A percentile compares a stretch with the other conserved stretches of the same genome.
Conservation (phyloP, 306 rosid genomes). For the Cyclanthera cordifolia region DNA sequence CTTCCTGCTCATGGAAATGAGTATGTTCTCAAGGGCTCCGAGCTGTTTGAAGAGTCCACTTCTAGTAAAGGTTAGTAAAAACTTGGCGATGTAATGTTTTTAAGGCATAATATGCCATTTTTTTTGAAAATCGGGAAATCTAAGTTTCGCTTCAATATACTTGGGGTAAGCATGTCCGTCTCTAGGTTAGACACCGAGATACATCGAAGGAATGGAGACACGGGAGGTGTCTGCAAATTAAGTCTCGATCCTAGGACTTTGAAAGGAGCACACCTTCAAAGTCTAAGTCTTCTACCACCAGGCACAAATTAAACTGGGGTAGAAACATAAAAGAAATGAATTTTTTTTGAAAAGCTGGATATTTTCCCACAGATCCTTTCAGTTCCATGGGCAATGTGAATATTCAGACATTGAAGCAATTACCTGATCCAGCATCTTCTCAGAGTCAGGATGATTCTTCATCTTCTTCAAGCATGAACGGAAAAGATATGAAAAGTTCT, state of each 20-base stretch:
- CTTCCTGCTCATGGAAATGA: slow-evolving; percentile 77
- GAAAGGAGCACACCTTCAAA: no score
- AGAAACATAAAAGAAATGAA: neutral
- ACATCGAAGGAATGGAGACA: no score
- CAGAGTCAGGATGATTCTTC: slow-evolving; percentile 68
- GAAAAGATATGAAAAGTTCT: slow-evolving; percentile 50
- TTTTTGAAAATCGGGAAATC: no score
- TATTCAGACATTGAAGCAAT: slow-evolving; percentile 52
- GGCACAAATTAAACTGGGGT: neutral
- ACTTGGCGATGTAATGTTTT: neutral
- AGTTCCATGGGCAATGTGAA: slow-evolving; percentile 40
- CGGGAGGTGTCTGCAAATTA: no score
- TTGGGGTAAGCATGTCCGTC: no score
- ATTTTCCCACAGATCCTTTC: slow-evolving; percentile 36
- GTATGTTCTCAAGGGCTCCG: slow-evolving; percentile 91
- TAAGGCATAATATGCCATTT: neutral
- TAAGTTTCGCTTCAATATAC: no score
- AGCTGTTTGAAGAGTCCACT: slow-evolving; percentile 68
- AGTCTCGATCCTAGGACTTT: no score
- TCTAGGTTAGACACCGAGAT: no score
- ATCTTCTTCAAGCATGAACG: slow-evolving; percentile 71
- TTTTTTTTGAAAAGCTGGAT: slow-evolving; percentile 17
- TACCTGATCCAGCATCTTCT: slow-evolving; percentile 54
- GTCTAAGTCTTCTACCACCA: no score
- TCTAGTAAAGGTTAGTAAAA: slow-evolving; percentile 36